A percentile compares a stretch with the other conserved stretches of the same genome.
Conservation (phyloP, 805 yeast genomes). For the Blastobotrys peoriensis region DNA sequence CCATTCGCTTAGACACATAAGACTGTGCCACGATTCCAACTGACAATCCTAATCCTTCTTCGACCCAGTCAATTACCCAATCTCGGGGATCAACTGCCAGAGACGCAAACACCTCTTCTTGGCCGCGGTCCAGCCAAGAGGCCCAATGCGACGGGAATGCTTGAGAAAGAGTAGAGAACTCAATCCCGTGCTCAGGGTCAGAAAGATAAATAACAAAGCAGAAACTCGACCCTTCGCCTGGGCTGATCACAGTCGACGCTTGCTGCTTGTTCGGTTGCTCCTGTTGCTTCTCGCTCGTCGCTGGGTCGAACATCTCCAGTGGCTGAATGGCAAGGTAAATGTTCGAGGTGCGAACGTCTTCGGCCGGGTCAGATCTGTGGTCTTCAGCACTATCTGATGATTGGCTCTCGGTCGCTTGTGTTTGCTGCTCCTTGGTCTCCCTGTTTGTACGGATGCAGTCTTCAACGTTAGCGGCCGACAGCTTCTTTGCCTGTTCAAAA, state of each 20-base stretch:
- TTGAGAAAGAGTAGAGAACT: conserved; percentile 74
- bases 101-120: conserved; percentile 27
- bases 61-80: conserved; percentile 77
- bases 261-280: not conserved
- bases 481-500: conserved; percentile 76
- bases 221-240: conserved; percentile 45
- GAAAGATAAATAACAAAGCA: conserved; percentile 68
- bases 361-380: conserved; percentile 15
- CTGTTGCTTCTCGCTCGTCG: conserved; percentile 31
- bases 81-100: conserved; percentile 69
- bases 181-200: conserved; percentile 73
- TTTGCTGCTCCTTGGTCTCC: conserved; percentile 22
- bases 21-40: conserved; percentile 87
- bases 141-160: conserved; percentile 90
- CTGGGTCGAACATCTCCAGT: conserved; percentile 24
- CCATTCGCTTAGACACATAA: conserved; percentile 89
- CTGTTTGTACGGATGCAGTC: conserved; percentile 44
- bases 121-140: conserved; percentile 65
- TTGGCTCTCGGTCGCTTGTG: conserved; percentile 7
- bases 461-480: conserved; percentile 82
- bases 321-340: conserved; percentile 70
- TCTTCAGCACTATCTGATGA: not conserved
- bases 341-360: conserved; percentile 42
- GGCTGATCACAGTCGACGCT: conserved; percentile 16
- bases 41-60: conserved; percentile 68